Base-by-base conservation (phyloP, 345 rosid genomes). In the Eucalyptus cloeziana region DNA sequence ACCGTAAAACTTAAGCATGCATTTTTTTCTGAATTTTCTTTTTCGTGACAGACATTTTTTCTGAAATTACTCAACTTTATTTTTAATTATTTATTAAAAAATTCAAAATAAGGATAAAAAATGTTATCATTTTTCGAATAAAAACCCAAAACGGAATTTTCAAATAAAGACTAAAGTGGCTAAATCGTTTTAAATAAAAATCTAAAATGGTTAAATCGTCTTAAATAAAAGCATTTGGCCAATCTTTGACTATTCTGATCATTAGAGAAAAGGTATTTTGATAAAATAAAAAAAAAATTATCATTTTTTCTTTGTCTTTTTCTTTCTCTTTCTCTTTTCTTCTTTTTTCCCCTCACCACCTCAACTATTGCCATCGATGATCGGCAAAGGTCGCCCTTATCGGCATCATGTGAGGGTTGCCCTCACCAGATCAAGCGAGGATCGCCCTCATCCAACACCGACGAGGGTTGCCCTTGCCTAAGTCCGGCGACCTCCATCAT, bases 361-460 rank as follows among this genome's bases (percentile, higher is more conserved):
- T 1, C 1, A 1, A 0, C 1, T 14, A 50, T 15, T 6, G 7
- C 21, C 21, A 6, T 50, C 1, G 1, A 50, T 50, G 21, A 50
- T 0, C 21, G 0, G 0, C 8, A 16, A 0, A 15, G 0, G 54
- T 50, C 54, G 1, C 54, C 54, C 19, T 2, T 6, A 0, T 0
- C 2, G 1, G 3, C 21, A 15, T 2, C 8, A 50, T 50, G 54
- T 1, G 8, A 49, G 15, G 8, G 54, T 0, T 50, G 3, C 54
- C 8, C 52, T 50, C 21, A 50, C 21, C 21, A 50, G 3, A 50
- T 50, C 54, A 15, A 50, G 0, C 3, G 0, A 50, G 21, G 21
- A 50, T 50, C 0, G 1, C 3, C 54, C 7, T 50, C 54, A 50
- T 50, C 54, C 3, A 0, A 50, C 0, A 1, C 0, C 3, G 0